Conservation (phyloP, 1,284 basidiomycete species). For the Irpex lacteus region DNA sequence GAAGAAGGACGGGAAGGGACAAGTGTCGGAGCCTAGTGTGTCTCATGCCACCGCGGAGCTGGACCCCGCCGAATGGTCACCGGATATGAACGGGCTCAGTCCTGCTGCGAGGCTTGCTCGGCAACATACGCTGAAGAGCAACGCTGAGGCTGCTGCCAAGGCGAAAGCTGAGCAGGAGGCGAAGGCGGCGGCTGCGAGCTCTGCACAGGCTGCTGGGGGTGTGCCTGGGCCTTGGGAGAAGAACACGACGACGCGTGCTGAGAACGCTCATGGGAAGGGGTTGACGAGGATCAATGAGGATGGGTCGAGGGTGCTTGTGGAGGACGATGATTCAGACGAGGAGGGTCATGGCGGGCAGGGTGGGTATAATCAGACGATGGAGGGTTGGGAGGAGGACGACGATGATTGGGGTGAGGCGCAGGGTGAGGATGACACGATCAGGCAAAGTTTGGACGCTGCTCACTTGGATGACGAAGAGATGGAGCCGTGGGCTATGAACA, state of each 20-base stretch:
- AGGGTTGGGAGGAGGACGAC: constrained; percentile 74
- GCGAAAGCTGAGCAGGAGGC: constrained; percentile 58
- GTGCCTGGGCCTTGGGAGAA: constrained; percentile 76
- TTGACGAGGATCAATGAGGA: constrained; percentile 57
- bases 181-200: constrained; percentile 36
- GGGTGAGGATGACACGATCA: constrained; percentile 76
- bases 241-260: constrained; percentile 63
- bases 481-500: constrained; percentile 68
- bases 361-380: constrained; percentile 37
- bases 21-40: constrained; percentile 69
- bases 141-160: constrained; percentile 77
- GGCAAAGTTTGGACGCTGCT: constrained; percentile 45
- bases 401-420: constrained; percentile 61
- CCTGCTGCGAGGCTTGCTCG: constrained; percentile 91
- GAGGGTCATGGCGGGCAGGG: constrained; percentile 42
- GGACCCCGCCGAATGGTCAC: constrained; percentile 56
- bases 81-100: constrained; percentile 75
- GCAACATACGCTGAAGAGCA: constrained; percentile 84
- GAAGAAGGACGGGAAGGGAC: constrained; percentile 55
- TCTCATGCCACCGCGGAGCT: constrained; percentile 86
- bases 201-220: constrained; percentile 30
- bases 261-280: constrained; percentile 41
- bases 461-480: constrained; percentile 59
- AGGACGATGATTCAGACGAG: constrained; percentile 64
- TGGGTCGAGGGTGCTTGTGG: constrained; percentile 63